A percentile compares a stretch with the other conserved stretches of the same genome.
phyloP scores from a whole-genome alignment of 495 filamentous ascomycete genomes.

The Aspergillus coremiiformis region DNA sequence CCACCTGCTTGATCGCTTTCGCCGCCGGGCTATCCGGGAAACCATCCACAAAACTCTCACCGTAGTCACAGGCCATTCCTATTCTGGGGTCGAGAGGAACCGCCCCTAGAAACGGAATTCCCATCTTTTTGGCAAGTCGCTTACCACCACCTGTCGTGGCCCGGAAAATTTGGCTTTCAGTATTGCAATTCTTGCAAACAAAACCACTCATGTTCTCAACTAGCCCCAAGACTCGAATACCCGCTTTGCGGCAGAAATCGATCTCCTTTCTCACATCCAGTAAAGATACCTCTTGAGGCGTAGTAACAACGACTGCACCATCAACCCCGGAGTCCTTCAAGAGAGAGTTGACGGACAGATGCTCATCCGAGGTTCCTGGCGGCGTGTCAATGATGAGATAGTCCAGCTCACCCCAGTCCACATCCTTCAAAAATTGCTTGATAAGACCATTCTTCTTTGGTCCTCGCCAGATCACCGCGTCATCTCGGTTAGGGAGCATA shows the following conservation, averaged over 20 bases:
- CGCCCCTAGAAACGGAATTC: conserved; percentile 77
- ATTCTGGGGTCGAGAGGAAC: conserved; percentile 94
- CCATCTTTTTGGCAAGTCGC: conserved; percentile 72
- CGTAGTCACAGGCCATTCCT: conserved; percentile 92
- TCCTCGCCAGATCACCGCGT: conserved; percentile 93
- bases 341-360: conserved; percentile 82
- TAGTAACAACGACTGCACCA: conserved; percentile 88
- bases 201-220: conserved; percentile 99
- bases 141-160: conserved; percentile 85
- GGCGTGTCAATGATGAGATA: conserved; percentile 92
- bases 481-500: conserved; percentile 87
- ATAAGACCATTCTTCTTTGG: conserved; percentile 98
- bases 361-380: conserved; percentile 90
- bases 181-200: conserved; percentile 82
- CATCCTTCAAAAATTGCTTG: conserved; percentile 94
- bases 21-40: conserved; percentile 90
- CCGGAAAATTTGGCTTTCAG: conserved; percentile 77
- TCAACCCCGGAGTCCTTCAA: conserved; percentile 84
- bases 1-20: conserved; percentile 66
- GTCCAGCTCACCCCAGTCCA: conserved; percentile 93
- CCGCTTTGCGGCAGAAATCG: conserved; percentile 93
- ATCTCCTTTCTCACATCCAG: conserved; percentile 95
- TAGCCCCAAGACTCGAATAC: conserved; percentile 76
- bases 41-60: conserved; percentile 91
- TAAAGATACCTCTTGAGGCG: conserved; percentile 88